These are phyloP conservation scores for Bacterosira constricta DNA, from an alignment of 108 stramenopile species.

Conservation along the genomic window DNA sequence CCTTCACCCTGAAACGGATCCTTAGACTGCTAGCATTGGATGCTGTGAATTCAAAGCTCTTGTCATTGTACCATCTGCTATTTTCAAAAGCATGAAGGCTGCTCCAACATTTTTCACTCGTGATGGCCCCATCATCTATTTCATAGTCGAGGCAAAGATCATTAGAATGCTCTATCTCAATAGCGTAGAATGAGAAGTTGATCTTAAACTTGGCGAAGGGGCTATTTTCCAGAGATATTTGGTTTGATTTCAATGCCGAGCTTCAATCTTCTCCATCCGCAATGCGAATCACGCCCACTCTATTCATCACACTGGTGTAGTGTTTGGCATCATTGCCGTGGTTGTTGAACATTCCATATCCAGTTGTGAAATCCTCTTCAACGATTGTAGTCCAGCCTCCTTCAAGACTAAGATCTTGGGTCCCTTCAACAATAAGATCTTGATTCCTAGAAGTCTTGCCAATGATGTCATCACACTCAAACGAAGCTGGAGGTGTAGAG, in stretches of 20 bases:
- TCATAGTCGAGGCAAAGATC: not conserved
- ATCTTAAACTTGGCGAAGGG: not conserved
- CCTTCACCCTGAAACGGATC: not conserved
- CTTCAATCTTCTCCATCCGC: not conserved
- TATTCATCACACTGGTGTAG: not conserved
- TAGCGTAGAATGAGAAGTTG: not conserved
- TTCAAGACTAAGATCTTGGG: not conserved
- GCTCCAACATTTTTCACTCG: not conserved
- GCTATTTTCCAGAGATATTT: no score
- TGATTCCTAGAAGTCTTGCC: not conserved
- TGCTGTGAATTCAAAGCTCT: not conserved
- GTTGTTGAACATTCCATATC: slow-evolving; percentile 1
- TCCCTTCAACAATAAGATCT: not conserved
- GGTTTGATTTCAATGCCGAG: not conserved
- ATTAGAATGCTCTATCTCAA: not conserved
- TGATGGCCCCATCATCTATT: no score
- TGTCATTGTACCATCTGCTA: not conserved
- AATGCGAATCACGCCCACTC: slow-evolving; percentile 1
- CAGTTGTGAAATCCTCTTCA: slow-evolving; percentile 1
- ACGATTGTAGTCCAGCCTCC: not conserved
- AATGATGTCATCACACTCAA: not conserved
- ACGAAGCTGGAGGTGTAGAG: not conserved
- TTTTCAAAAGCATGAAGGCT: not conserved
- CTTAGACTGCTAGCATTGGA: not conserved
- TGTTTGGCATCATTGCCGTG: not conserved